Evolutionary conservation across 225 moss, liverwort and hornwort species (phyloP), one percentile per base, ranked within the genome.

Genomic region (Asterella californica): DNA sequence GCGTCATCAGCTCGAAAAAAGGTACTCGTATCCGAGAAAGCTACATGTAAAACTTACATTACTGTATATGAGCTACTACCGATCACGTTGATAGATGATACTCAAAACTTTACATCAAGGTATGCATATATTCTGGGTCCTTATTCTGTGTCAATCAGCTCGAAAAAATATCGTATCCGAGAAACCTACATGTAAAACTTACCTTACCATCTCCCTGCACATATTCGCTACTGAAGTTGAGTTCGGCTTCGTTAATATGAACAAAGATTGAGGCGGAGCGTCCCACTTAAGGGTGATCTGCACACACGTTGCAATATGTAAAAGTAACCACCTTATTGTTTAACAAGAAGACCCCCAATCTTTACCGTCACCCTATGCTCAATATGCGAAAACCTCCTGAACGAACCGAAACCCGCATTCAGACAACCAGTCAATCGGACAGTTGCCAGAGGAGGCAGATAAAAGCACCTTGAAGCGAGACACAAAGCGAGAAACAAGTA

Each of bases 141-240:
- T 42, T 42, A 2, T 42, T 7, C 4, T 42, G 42, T 3, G 42
- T 42, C 42, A 42, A 42, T 42, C 42, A 7, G 7, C 42, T 42
- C 42, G 42, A 42, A 42, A 42, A 42, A 42, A 42, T 42, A 2
- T 2, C 42, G 42, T 3, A 7, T 42, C 4, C 42, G 42, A 42
- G 42, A 42, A 42, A 42, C 4, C 42, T 42, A 42, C 42, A 42
- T 2, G 42, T 42, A 42, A 42, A 52, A 75, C 57, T 76, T 53
- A 96, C 96, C 96, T 90, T 77, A 92, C 90, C 90, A 96, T 91
- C 87, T 96, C 96, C 86, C 86, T 90, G 83, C 92, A 96, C 77
- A 96, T 82, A 27, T 79, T 79, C 38, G 88, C 80, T 75, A 96
- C 92, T 73, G 89, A 72, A 78, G 87, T 67, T 60, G 88, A 88